Evolutionary conservation across 2,329 filamentous ascomycete species (phyloP), one percentile per base, ranked within the genome.

Genomic region (Pseudonectria buxi): DNA sequence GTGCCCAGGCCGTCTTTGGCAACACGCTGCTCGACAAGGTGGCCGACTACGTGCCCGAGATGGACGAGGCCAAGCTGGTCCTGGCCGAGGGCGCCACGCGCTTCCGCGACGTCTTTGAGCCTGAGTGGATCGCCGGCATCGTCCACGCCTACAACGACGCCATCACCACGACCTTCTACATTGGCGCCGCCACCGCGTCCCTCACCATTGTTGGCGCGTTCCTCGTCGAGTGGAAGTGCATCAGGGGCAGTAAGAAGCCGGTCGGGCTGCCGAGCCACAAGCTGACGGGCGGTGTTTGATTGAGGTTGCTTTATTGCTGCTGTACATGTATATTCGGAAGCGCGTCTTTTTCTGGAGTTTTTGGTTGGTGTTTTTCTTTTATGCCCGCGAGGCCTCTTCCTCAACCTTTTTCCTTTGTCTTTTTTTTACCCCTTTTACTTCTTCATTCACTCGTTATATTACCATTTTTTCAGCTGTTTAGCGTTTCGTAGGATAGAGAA

Each of bases 151-250:
- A 72, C 46, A 70, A 66, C 40, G 57, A 60, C 6, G 65, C 68
- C 7, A 33, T 72, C 25, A 61, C 60, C 6, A 57, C 58, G 11
- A 53, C 65, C 3, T 71, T 69, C 46, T 55, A 62, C 10, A 58
- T 71, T 27, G 57, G 60, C 12, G 59, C 65, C 26, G 71, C 65
- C 1, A 54, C 71, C 10, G 66, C 64, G 1, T 59, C 64, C 7
- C 46, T 71, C 6, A 61, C 66, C 0, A 61, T 71, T 28, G 28
- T 68, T 14, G 66, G 67, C 2, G 55, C 61, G 2, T 48, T 63
- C 10, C 55, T 64, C 7, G 62, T 72, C 33, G 71, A 76, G 51
- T 73, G 69, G 69, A 71, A 67, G 62, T 75, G 68, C 39, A 67
- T 78, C 14, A 77, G 74, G 51, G 72, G 71, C 4, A 74, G 71